Evolutionary conservation across 2,329 filamentous ascomycete genomes (phyloP), one percentile per base, ranked within the genome.

Genomic region (Arthrobotrys conoides): DNA sequence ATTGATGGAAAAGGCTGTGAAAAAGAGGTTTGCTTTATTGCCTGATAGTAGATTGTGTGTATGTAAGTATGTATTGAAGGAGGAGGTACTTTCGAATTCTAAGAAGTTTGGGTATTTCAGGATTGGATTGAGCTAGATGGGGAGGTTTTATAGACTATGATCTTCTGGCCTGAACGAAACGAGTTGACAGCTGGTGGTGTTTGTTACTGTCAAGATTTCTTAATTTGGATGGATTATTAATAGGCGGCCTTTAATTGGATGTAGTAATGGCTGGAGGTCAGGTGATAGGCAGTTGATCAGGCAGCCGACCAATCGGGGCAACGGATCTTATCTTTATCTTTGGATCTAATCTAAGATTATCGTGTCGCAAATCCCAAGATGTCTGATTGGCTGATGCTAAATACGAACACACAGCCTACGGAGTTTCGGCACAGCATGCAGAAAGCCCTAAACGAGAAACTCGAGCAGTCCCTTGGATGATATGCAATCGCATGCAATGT

Each of bases 281-380:
- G 49, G 51, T 61, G 36, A 61, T 44, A 16, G 14, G 10, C 57
- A 5, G 18, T 41, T 61, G 33, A 61, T 61, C 57, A 3, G 36
- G 12, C 0, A 10, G 44, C 27, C 12, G 9, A 5, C 33, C 49
- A 44, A 49, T 49, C 14, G 20, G 36, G 8, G 64, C 5, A 30
- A n/a, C n/a, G 2, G 33, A 76, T 76, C 65, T 64, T 59, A 76
- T 75, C 71, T 24, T 12, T 20, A 77, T 68, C 75, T 69, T 57
- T 9, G 3, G 36, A 77, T 72, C 75, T 72, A 72, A 78, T 78
- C 75, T 72, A 51, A 67, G 67, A 71, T 72, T 69, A 72, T 67
- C 67, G 49, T 22, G 41, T 24, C 33, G 38, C 12, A 18, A 72
- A 68, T 72, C 72, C 36, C 16, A 46, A 24, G n/a, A 18, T n/a